These are phyloP conservation scores for Lagenidium giganteum DNA, from an alignment of 352 stramenopile genomes.

Conservation along the genomic window DNA sequence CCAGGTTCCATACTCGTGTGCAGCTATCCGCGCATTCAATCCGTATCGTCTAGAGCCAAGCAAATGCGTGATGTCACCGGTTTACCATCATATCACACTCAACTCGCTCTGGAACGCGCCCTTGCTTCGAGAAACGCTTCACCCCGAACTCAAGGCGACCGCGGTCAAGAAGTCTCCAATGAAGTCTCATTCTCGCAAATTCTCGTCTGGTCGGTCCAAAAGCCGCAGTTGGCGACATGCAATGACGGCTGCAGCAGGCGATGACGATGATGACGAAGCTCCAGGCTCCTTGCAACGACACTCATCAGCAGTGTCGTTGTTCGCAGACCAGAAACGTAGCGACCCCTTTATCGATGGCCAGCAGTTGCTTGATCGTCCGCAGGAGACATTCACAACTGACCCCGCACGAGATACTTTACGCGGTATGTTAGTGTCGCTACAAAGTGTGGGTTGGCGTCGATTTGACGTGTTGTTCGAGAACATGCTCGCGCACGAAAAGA, in stretches of 20 bases:
- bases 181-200: slow-evolving; percentile 13
- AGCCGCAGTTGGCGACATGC: too few species aligned
- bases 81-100: slow-evolving; percentile 65
- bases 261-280: too few species aligned
- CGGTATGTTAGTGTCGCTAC: slow-evolving; percentile 68
- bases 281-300: too few species aligned
- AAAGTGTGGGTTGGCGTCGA: slow-evolving; percentile 67
- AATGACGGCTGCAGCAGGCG: too few species aligned
- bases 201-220: too few species aligned
- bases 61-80: slow-evolving; percentile 40
- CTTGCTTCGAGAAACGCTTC: slow-evolving; percentile 56
- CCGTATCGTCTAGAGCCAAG: slow-evolving; percentile 55
- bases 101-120: slow-evolving; percentile 48
- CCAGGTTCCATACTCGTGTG: slow-evolving; percentile 76
- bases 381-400: slow-evolving; percentile 64
- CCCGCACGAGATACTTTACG: slow-evolving; percentile 53
- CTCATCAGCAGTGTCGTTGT: slow-evolving; percentile 8
- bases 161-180: slow-evolving; percentile 14
- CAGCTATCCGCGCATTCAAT: slow-evolving; percentile 71
- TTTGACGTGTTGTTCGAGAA: slow-evolving; percentile 71
- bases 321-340: slow-evolving; percentile 19
- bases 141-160: slow-evolving; percentile 33
- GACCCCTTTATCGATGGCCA: slow-evolving; percentile 48
- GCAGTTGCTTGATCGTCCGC: slow-evolving; percentile 60
- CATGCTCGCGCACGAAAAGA: slow-evolving; percentile 68